Percentiles rank a stretch among this genome's conserved stretches.
Conservation (phyloP, 352 stramenopile genomes). For the Pythium dissimile region DNA sequence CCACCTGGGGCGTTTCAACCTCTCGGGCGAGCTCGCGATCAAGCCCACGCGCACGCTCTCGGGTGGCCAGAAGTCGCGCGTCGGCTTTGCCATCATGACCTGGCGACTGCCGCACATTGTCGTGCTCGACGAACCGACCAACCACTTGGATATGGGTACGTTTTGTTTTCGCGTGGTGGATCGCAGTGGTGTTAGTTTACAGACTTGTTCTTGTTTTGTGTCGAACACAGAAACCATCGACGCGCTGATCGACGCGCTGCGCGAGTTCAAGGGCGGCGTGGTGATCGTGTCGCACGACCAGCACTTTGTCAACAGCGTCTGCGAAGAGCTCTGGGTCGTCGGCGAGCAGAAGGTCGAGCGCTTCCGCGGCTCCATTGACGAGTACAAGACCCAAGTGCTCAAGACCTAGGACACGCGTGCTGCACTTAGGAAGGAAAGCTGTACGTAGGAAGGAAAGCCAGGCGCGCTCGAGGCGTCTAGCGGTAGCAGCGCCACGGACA, state of each 20-base stretch:
- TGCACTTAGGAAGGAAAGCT: not conserved
- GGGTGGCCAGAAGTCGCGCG: slow-evolving; percentile 93
- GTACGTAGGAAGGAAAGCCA: too few relatives aligned
- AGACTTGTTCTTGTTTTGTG: slow-evolving; percentile 4
- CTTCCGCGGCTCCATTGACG: slow-evolving; percentile 74
- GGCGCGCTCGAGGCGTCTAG: too few relatives aligned
- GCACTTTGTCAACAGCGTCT: slow-evolving; percentile 97
- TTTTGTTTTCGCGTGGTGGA: slow-evolving; percentile 25
- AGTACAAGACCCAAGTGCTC: slow-evolving; percentile 83
- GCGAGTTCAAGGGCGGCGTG: slow-evolving; percentile 97
- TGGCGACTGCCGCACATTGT: slow-evolving; percentile 95
- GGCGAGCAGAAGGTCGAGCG: slow-evolving; percentile 69
- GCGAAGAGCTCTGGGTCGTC: slow-evolving; percentile 92
- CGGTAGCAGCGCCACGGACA: too few relatives aligned
- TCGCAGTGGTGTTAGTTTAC: slow-evolving; percentile 5
- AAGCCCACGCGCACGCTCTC: slow-evolving; percentile 94
- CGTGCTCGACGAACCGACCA: slow-evolving; percentile 96
- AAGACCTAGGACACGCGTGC: slow-evolving; percentile 5
- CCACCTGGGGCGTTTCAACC: slow-evolving; percentile 95
- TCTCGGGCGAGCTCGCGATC: slow-evolving; percentile 93
- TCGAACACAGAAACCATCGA: slow-evolving; percentile 55
- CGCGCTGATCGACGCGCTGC: slow-evolving; percentile 80
- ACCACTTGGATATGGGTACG: slow-evolving; percentile 94
- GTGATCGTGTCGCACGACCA: slow-evolving; percentile 98
- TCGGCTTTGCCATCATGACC: slow-evolving; percentile 94